Conservation (phyloP, 2,329 filamentous ascomycete genomes). For the Juglanconis sp. region DNA sequence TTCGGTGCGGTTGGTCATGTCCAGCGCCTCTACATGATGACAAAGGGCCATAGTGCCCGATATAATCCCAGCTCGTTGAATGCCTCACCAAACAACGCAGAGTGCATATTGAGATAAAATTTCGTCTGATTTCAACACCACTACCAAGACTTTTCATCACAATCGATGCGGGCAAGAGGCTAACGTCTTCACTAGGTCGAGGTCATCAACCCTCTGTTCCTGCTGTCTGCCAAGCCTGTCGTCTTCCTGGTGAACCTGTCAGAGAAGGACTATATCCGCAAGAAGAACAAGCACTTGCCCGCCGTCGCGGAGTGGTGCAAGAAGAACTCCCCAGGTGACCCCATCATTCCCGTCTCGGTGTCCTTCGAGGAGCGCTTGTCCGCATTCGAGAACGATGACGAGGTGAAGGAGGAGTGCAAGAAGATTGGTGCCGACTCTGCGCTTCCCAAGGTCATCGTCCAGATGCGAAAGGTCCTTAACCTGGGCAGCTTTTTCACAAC, state of each 20-base stretch:
- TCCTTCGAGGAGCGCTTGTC: constrained; percentile 90
- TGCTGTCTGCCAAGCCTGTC: constrained; percentile 93
- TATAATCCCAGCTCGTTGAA: constrained; percentile 99
- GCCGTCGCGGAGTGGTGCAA: constrained; percentile 97
- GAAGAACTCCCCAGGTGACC: constrained; percentile 79
- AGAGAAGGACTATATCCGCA: constrained; percentile 93
- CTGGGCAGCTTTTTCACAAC: constrained; percentile 97
- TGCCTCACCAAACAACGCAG: constrained; percentile 71
- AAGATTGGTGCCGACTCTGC: constrained; percentile 80
- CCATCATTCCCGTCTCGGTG: constrained; percentile 90
- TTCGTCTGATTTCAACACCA: constrained; percentile 57
- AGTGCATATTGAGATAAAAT: constrained; percentile 85
- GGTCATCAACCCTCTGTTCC: constrained; percentile 93
- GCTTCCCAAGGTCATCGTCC: constrained; percentile 84
- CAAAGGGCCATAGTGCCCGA: constrained; percentile 93
- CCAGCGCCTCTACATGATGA: constrained; percentile 71
- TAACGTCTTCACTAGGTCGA: constrained; percentile 67
- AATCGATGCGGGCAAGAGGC: constrained; percentile 16
- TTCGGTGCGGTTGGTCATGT: constrained; percentile 2
- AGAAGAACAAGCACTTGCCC: constrained; percentile 98
- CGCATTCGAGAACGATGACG: constrained; percentile 72
- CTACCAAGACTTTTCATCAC: constrained; percentile 10
- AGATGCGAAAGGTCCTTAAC: constrained; percentile 90
- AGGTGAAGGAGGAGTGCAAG: constrained; percentile 83
- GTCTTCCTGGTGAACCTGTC: constrained; percentile 97